Conservation (phyloP, 2,329 filamentous ascomycete species). For the Neurospora sp. region DNA sequence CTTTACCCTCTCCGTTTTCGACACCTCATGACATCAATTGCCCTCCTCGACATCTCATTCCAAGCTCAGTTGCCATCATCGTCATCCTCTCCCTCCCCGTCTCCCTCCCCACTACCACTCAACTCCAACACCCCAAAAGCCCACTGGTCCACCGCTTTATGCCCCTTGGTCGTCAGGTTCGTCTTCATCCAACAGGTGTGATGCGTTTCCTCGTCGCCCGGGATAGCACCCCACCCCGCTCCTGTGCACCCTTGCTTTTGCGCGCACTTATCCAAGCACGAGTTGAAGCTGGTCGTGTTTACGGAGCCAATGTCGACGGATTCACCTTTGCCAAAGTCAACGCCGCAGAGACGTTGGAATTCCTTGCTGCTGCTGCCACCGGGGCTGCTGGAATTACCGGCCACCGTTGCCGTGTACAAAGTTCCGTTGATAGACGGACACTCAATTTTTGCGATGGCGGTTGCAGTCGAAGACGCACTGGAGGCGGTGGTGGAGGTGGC, state of each 20-base stretch:
- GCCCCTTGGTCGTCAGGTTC: slow-evolving; percentile 21
- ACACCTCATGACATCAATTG: no score
- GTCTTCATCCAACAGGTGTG: slow-evolving; percentile 36
- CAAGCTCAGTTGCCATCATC: neutral
- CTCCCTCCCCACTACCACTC: neutral
- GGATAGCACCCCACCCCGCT: slow-evolving; percentile 34
- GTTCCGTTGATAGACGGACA: slow-evolving; percentile 19
- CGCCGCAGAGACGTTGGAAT: slow-evolving; percentile 19
- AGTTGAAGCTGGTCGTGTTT: slow-evolving; percentile 29
- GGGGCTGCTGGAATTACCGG: slow-evolving; percentile 3
- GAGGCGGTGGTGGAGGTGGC: slow-evolving; percentile 7
- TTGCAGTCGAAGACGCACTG: slow-evolving; percentile 8
- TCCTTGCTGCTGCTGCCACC: slow-evolving; percentile 8
- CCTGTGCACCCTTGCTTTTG: slow-evolving; percentile 29
- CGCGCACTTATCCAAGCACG: slow-evolving; percentile 35
- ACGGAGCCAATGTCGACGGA: slow-evolving; percentile 25
- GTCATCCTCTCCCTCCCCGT: neutral
- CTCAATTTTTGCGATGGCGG: slow-evolving; percentile 8
- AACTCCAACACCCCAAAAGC: slow-evolving; percentile 30
- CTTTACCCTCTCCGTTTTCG: neutral
- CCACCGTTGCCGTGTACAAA: slow-evolving; percentile 13
- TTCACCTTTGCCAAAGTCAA: slow-evolving; percentile 19
- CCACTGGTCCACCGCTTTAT: slow-evolving; percentile 27
- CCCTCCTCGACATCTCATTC: neutral
- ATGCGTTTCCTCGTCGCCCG: slow-evolving; percentile 27